Percentiles rank a stretch among this genome's conserved stretches.
phyloP scores from a whole-genome alignment of 169 alveolate genomes.

The Plasmodium fragile region DNA sequence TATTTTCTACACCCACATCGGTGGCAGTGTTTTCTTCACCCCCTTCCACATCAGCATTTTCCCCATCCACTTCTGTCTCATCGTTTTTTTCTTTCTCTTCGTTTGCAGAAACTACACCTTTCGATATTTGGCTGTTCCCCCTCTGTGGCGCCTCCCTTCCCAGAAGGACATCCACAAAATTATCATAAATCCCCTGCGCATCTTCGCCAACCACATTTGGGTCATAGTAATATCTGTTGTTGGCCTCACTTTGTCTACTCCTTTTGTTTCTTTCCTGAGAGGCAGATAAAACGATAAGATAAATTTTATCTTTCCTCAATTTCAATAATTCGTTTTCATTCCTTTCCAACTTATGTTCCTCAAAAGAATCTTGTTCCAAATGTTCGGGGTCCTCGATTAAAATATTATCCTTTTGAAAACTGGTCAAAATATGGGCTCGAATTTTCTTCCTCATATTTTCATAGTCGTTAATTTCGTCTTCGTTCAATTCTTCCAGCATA shows the following conservation, averaged over 20 bases:
- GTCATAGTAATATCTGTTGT: conserved; percentile 45
- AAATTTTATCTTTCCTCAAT: conserved; percentile 58
- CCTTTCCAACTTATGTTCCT: background rate
- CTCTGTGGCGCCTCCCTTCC: background rate
- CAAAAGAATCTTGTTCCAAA: background rate
- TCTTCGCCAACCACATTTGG: conserved; percentile 1
- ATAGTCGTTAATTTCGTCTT: conserved; percentile 30
- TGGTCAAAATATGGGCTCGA: conserved; percentile 27
- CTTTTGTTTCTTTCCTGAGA: conserved; percentile 36
- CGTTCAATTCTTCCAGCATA: conserved; percentile 22
- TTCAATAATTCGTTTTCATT: conserved; percentile 8
- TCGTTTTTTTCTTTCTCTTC: background rate
- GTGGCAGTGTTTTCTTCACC: background rate
- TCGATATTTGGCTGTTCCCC: background rate
- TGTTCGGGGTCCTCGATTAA: background rate
- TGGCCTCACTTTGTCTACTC: conserved; percentile 14
- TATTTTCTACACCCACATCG: background rate
- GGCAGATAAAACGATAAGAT: conserved; percentile 1
- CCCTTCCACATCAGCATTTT: background rate
- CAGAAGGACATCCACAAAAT: conserved; percentile 17
- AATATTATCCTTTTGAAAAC: conserved; percentile 49
- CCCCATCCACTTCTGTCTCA: background rate
- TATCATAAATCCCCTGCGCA: background rate
- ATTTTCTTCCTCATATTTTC: conserved; percentile 51
- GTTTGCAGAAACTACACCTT: background rate